phyloP scores from a whole-genome alignment of 331 rosid species.

The Quercus lobata region DNA sequence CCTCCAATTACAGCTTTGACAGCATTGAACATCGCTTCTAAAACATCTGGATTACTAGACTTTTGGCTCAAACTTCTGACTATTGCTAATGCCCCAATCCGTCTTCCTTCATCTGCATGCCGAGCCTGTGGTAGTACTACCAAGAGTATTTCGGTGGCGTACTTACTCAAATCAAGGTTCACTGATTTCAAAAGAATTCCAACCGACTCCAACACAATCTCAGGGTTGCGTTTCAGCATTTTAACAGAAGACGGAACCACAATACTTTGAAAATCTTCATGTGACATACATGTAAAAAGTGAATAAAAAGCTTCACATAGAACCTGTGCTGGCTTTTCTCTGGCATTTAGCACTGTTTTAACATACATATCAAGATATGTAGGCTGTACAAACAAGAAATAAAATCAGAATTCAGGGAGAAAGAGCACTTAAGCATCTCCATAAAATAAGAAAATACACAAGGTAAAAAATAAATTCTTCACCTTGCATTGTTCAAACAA shows the following conservation, averaged over 20 bases:
- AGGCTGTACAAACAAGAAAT: slow-evolving; percentile 48
- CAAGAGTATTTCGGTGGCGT: slow-evolving; percentile 76
- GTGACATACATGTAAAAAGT: slow-evolving; percentile 65
- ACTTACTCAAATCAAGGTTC: slow-evolving; percentile 88
- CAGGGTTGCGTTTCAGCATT: slow-evolving; percentile 98
- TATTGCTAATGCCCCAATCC: slow-evolving; percentile 67
- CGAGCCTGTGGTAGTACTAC: slow-evolving; percentile 81
- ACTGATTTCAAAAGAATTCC: slow-evolving; percentile 73
- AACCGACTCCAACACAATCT: slow-evolving; percentile 90
- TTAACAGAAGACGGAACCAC: slow-evolving; percentile 83
- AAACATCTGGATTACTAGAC: slow-evolving; percentile 86
- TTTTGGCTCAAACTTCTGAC: slow-evolving; percentile 69
- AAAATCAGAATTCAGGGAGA: slow-evolving; percentile 11
- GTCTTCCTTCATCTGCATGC: slow-evolving; percentile 83
- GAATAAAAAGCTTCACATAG: slow-evolving; percentile 80
- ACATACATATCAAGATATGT: slow-evolving; percentile 80
- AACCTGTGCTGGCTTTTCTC: slow-evolving; percentile 73
- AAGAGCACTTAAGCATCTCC: neutral
- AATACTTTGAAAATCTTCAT: slow-evolving; percentile 69
- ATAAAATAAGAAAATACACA: neutral
- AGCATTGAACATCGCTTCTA: slow-evolving; percentile 73
- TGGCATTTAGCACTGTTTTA: slow-evolving; percentile 68
- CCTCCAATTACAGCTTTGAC: slow-evolving; percentile 86
- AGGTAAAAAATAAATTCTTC: slow-evolving; percentile 9
- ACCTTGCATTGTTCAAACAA: slow-evolving; percentile 70